A percentile compares a stretch with the other conserved stretches of the same genome.
These are phyloP conservation scores for Stephania japonica DNA, from an alignment of 164 flowering plant genomes.

Conservation along the genomic window DNA sequence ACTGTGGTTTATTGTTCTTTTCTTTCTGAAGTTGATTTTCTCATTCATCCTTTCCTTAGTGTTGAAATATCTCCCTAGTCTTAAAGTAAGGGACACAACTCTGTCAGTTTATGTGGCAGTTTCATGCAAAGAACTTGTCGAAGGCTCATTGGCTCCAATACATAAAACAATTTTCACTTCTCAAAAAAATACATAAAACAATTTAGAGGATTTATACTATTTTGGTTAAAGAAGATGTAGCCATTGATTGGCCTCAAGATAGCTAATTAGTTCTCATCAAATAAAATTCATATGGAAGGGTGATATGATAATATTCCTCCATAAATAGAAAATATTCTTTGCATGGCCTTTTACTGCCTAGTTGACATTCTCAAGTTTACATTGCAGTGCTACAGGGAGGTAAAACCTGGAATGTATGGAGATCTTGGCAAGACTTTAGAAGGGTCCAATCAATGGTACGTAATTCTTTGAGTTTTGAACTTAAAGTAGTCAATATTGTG, in stretches of 20 bases:
- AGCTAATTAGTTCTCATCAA: neutral
- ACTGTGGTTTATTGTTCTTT: too few species aligned
- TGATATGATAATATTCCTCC: neutral
- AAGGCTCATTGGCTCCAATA: neutral
- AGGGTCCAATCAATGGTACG: slow-evolving; percentile 17
- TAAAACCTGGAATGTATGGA: slow-evolving; percentile 14
- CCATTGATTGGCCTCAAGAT: neutral
- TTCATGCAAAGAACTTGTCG: neutral
- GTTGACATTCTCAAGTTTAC: neutral
- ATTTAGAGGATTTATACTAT: neutral
- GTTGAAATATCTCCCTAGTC: neutral
- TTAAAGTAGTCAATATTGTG: neutral
- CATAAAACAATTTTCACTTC: too few species aligned
- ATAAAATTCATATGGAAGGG: neutral
- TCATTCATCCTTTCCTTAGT: neutral
- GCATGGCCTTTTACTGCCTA: neutral
- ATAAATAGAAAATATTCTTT: neutral
- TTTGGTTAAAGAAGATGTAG: neutral
- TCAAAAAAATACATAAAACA: neutral
- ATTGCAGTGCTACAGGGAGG: slow-evolving; percentile 15
- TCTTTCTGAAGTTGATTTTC: neutral
- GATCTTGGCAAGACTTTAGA: slow-evolving; percentile 15
- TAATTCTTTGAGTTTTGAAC: neutral
- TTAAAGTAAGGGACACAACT: neutral
- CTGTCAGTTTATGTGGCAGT: neutral